phyloP scores from a whole-genome alignment of 352 stramenopile genomes.

The Phytophthora pisi region DNA sequence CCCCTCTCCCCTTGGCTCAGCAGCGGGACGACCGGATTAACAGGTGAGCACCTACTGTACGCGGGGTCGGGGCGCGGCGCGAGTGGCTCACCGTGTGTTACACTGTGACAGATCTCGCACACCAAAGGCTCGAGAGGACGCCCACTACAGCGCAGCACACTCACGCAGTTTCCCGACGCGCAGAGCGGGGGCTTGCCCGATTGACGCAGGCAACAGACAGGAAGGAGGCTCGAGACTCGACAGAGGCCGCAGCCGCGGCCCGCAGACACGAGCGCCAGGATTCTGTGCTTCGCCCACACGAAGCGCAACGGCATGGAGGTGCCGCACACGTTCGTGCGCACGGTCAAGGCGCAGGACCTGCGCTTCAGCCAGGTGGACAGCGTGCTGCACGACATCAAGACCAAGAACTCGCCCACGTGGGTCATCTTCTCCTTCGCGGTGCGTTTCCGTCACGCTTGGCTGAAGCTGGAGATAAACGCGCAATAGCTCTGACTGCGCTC shows the following conservation, averaged over 20 bases:
- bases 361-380: conserved; percentile 80
- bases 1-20: conserved; percentile 19
- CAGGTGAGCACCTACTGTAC: too few species aligned
- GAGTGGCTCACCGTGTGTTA: conserved; percentile 20
- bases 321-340: conserved; percentile 84
- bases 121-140: conserved; percentile 6
- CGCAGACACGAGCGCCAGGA: conserved; percentile 30
- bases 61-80: not conserved
- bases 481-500: not conserved
- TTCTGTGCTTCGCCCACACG: conserved; percentile 46
- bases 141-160: not conserved
- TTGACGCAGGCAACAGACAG: not conserved
- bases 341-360: conserved; percentile 81
- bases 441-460: conserved; percentile 19
- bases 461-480: not conserved
- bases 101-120: conserved; percentile 39
- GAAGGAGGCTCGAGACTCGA: not conserved
- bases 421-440: conserved; percentile 81
- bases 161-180: not conserved
- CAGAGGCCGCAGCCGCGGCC: conserved; percentile 16
- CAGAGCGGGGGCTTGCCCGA: not conserved
- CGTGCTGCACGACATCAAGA: conserved; percentile 71
- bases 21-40: conserved; percentile 9
- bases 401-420: conserved; percentile 69
- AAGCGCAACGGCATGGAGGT: conserved; percentile 60